Percentiles rank a stretch among this genome's conserved stretches.
Conservation (phyloP, 106 monocot genomes). For the Platanthera guangdongensis region DNA sequence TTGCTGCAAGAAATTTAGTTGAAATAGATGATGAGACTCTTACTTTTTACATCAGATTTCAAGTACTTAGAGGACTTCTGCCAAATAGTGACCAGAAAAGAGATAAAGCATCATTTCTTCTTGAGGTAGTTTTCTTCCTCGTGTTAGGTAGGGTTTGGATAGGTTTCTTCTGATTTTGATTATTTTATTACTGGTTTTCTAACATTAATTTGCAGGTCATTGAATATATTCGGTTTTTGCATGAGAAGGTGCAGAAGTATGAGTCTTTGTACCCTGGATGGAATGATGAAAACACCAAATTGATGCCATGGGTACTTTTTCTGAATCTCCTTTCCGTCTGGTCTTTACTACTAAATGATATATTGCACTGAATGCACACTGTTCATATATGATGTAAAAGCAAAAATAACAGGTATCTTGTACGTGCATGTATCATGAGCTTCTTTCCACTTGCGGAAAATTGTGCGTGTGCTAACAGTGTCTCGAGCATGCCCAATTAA, state of each 20-base stretch:
- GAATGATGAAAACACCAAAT: constrained; percentile 43
- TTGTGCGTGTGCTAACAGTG: not conserved
- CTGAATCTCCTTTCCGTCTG: not conserved
- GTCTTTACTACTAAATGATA: not conserved
- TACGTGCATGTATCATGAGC: not conserved
- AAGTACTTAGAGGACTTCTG: constrained; percentile 54
- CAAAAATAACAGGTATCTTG: not conserved
- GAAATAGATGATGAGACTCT: constrained; percentile 1
- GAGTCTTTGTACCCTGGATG: constrained; percentile 38
- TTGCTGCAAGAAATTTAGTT: not conserved
- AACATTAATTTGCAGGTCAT: constrained; percentile 35
- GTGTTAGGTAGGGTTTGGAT: not conserved
- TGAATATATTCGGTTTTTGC: constrained; percentile 50
- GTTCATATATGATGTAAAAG: not conserved
- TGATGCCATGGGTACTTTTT: constrained; percentile 44
- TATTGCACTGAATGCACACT: not conserved
- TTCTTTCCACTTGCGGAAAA: not conserved
- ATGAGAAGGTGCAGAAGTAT: constrained; percentile 47
- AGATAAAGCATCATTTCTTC: constrained; percentile 62
- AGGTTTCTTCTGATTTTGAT: not conserved
- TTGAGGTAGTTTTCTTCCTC: constrained; percentile 29
- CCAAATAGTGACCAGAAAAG: constrained; percentile 65
- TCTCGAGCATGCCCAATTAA: not conserved
- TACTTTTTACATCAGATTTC: constrained; percentile 42
- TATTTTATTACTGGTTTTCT: not conserved